phyloP scores from a whole-genome alignment of 73 alveolate species.

The Stentor coeruleus region DNA sequence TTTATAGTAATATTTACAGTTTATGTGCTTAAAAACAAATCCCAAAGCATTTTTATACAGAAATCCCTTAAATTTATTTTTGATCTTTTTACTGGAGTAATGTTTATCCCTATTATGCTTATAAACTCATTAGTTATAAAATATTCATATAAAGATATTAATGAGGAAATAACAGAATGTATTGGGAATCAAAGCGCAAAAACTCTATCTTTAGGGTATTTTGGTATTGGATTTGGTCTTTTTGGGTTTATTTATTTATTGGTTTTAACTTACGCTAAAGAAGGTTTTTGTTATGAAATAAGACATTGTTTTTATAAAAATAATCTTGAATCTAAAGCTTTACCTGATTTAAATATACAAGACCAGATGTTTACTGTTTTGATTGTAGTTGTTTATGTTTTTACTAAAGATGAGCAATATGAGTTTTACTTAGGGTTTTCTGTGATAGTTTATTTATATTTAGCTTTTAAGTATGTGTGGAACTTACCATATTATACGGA shows the following conservation, averaged over 20 bases:
- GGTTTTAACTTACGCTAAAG: background rate
- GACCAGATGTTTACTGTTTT: no score
- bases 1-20: background rate
- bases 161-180: background rate
- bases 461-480: background rate
- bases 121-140: background rate
- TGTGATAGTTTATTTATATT: no score
- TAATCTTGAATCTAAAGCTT: background rate
- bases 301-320: background rate
- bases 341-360: no score
- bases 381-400: background rate
- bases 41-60: background rate
- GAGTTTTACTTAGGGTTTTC: background rate
- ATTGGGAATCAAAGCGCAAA: background rate
- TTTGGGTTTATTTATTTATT: background rate
- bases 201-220: background rate
- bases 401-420: background rate
- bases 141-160: background rate
- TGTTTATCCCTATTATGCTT: background rate
- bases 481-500: background rate
- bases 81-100: background rate
- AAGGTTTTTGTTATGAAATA: background rate
- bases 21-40: background rate
- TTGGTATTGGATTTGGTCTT: background rate
- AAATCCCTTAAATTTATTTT: no score